Percentiles rank a stretch among this genome's conserved stretches.
phyloP scores from a whole-genome alignment of 371 early-diverging fungal genomes.

The Dentiscutata heterogama region DNA sequence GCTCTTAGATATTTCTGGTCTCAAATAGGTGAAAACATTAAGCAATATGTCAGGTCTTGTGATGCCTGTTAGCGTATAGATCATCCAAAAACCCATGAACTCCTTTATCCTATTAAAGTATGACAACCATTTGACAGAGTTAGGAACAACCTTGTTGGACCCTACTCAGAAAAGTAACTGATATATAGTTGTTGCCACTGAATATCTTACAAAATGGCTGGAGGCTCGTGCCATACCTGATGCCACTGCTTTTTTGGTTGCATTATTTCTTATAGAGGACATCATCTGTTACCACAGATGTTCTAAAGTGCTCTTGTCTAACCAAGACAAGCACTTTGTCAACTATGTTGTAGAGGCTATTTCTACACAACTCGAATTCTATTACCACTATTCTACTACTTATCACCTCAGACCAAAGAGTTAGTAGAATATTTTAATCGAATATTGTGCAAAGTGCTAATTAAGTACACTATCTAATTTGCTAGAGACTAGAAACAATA shows the following conservation, averaged over 20 bases:
- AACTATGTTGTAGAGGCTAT: too few relatives aligned
- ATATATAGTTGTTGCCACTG: constrained; percentile 58
- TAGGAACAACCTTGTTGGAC: constrained; percentile 57
- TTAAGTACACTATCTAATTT: too few relatives aligned
- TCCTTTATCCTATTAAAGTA: constrained; percentile 44
- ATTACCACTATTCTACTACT: too few relatives aligned
- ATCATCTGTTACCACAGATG: constrained; percentile 51
- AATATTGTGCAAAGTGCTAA: too few relatives aligned
- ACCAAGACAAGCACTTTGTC: constrained; percentile 46
- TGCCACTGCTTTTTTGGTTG: constrained; percentile 48
- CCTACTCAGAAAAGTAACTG: constrained; percentile 50
- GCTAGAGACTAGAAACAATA: too few relatives aligned
- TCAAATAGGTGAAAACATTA: constrained; percentile 36
- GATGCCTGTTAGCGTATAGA: neutral
- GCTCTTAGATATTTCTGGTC: constrained; percentile 53
- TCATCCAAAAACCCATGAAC: constrained; percentile 43
- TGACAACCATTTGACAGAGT: constrained; percentile 50
- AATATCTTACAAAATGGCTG: constrained; percentile 56
- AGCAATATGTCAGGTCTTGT: neutral
- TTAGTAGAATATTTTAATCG: too few relatives aligned
- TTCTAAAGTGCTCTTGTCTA: constrained; percentile 51
- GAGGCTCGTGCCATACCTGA: constrained; percentile 53
- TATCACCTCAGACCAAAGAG: too few relatives aligned
- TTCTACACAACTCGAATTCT: too few relatives aligned
- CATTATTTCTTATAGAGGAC: constrained; percentile 53